Conservation (phyloP, 352 stramenopile species). For the Phytophthora pseudosyringae region DNA sequence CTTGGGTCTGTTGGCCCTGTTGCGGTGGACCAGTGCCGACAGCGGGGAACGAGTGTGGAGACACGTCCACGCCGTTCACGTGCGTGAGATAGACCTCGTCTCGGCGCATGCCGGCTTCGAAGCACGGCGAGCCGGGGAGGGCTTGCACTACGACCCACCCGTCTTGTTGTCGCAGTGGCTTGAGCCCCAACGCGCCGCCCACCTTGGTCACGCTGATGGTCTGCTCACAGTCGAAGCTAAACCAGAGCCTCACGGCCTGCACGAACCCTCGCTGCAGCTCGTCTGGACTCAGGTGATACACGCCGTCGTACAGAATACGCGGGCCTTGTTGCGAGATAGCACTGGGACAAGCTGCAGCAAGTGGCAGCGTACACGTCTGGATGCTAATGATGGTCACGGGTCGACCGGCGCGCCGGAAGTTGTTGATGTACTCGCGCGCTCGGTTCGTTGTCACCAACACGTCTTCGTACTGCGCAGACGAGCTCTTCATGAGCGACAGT, state of each 20-base stretch:
- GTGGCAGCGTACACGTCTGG: constrained; percentile 64
- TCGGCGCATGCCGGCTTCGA: constrained; percentile 74
- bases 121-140: constrained; percentile 63
- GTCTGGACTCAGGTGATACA: constrained; percentile 59
- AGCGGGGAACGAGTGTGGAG: constrained; percentile 69
- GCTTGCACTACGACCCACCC: constrained; percentile 81
- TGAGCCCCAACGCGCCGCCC: constrained; percentile 67
- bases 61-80: constrained; percentile 82
- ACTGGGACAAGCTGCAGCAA: constrained; percentile 66
- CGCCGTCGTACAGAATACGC: constrained; percentile 64
- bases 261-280: constrained; percentile 67
- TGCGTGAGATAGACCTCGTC: constrained; percentile 84
- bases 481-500: constrained; percentile 45
- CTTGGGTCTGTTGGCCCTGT: constrained; percentile 25
- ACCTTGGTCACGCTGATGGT: constrained; percentile 84
- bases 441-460: constrained; percentile 71
- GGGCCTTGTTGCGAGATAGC: constrained; percentile 69
- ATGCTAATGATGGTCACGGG: constrained; percentile 78
- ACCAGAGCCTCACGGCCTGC: constrained; percentile 76
- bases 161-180: constrained; percentile 77
- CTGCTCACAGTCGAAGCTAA: constrained; percentile 83
- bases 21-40: constrained; percentile 34
- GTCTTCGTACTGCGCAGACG: constrained; percentile 59
- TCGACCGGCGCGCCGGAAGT: constrained; percentile 56
- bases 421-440: constrained; percentile 69